These are phyloP conservation scores for Marchantia paleacea DNA, from an alignment of 225 moss, liverwort and hornwort genomes.

Conservation along the genomic window DNA sequence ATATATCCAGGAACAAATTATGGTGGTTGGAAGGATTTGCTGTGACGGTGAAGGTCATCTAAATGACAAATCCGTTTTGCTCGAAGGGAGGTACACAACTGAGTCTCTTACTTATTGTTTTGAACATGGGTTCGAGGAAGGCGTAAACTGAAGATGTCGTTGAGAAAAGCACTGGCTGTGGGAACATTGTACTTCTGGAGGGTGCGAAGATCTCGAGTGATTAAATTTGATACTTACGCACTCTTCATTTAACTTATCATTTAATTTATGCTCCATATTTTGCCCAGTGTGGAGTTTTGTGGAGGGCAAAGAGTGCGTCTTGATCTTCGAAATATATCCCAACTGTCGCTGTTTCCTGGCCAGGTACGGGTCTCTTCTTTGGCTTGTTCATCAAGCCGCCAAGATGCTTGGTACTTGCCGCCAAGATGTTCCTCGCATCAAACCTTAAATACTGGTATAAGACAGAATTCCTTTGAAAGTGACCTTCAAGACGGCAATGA, in stretches of 20 bases:
- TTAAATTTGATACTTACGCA: no score
- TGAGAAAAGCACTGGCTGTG: neutral
- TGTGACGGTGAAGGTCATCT: conserved; percentile 88
- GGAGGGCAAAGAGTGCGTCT: conserved; percentile 79
- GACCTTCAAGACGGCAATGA: no score
- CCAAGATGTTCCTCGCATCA: no score
- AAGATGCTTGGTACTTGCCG: neutral
- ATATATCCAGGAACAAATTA: conserved; percentile 59
- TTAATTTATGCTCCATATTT: neutral
- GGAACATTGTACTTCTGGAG: no score
- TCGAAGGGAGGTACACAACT: conserved; percentile 69
- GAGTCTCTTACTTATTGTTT: neutral
- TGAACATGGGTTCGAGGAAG: neutral
- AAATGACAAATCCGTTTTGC: conserved; percentile 75
- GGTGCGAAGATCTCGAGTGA: no score
- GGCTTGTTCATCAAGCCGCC: neutral
- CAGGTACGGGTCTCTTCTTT: conserved; percentile 45
- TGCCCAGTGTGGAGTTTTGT: conserved; percentile 68
- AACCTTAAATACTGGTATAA: no score
- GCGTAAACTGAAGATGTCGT: neutral
- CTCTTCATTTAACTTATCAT: no score
- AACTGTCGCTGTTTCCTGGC: conserved; percentile 86
- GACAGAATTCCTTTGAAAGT: no score
- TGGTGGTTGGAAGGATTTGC: conserved; percentile 76
- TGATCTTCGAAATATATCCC: conserved; percentile 65